Base-by-base conservation (phyloP, 1,139 yeast species). In the Blastobotrys serpentis region DNA sequence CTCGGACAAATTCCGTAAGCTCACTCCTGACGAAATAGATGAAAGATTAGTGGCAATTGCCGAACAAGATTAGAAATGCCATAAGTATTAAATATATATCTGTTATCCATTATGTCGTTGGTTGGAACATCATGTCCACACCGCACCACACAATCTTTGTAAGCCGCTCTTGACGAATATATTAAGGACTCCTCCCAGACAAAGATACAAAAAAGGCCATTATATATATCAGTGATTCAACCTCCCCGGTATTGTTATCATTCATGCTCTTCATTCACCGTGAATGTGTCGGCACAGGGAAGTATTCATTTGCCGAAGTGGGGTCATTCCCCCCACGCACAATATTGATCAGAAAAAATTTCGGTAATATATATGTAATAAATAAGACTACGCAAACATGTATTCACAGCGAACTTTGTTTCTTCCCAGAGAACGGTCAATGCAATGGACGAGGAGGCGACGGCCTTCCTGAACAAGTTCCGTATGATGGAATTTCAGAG, bases 21-120 rank as follows among this genome's bases (percentile, higher is more conserved):
- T 92, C 63, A 74, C 83, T 11, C 77, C 85, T 6, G 96, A 88
- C 42, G 95, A 92, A 68, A 89, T 92, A 61, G 98, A 92, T 66
- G 96, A 88, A 70, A 78, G 98, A 64, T 76, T 92, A 63, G 86
- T 90, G 36, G 79, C 96, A 19, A 88, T 92, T 67, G 98, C 98
- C 47, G 98, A 92, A 71, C 92, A 87, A 71, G 98, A 92, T 73
- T 92, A 76, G n/a, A n/a, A n/a, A 37, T 17, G 17, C 8, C 25
- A 5, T 18, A 21, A 17, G 39, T 17, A 18, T 34, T 34, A 21
- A 34, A 11, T 34, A 17, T 21, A 18, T 21, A n/a, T 34, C 22
- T 16, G n/a, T n/a, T n/a, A n/a, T n/a, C n/a, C n/a, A n/a, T n/a
- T n/a, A n/a, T n/a, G n/a, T n/a, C n/a, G n/a, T n/a, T n/a, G n/a